Conservation (phyloP, 2,329 filamentous ascomycete species). For the Paramyrothecium roridum region DNA sequence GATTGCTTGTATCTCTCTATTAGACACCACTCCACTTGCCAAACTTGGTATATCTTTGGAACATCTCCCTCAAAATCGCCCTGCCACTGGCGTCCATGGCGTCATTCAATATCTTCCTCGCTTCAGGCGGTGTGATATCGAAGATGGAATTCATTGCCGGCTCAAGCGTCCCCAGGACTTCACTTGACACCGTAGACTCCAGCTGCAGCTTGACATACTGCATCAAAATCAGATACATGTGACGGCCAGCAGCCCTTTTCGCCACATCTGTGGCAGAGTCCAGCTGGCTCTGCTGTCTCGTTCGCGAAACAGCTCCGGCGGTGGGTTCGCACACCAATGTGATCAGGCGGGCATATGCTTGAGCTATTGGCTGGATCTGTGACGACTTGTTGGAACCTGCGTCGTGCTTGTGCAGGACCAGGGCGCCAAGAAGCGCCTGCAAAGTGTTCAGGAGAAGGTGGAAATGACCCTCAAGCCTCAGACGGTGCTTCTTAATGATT, state of each 20-base stretch:
- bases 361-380: slow-evolving; percentile 41
- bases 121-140: slow-evolving; percentile 53
- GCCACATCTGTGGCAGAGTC: slow-evolving; percentile 60
- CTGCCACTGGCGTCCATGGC: slow-evolving; percentile 57
- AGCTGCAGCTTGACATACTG: slow-evolving; percentile 60
- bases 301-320: slow-evolving; percentile 49
- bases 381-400: slow-evolving; percentile 14
- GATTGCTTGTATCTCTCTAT: slow-evolving; percentile 9
- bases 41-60: slow-evolving; percentile 57
- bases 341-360: slow-evolving; percentile 51
- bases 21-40: slow-evolving; percentile 62
- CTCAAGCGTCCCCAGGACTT: slow-evolving; percentile 53
- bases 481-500: slow-evolving; percentile 57
- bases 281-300: slow-evolving; percentile 40
- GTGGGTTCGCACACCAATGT: slow-evolving; percentile 59
- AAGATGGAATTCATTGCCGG: slow-evolving; percentile 57
- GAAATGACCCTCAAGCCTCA: slow-evolving; percentile 60
- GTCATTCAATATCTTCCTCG: slow-evolving; percentile 55
- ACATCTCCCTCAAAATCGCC: slow-evolving; percentile 56
- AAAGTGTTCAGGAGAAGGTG: slow-evolving; percentile 54
- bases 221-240: slow-evolving; percentile 60
- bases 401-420: slow-evolving; percentile 36
- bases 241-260: slow-evolving; percentile 57
- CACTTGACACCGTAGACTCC: slow-evolving; percentile 47
- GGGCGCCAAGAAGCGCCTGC: slow-evolving; percentile 51